A percentile compares a stretch with the other conserved stretches of the same genome.
Evolutionary conservation across 305 asterid species (phyloP).

Genomic region (Fraxinus velutina): DNA sequence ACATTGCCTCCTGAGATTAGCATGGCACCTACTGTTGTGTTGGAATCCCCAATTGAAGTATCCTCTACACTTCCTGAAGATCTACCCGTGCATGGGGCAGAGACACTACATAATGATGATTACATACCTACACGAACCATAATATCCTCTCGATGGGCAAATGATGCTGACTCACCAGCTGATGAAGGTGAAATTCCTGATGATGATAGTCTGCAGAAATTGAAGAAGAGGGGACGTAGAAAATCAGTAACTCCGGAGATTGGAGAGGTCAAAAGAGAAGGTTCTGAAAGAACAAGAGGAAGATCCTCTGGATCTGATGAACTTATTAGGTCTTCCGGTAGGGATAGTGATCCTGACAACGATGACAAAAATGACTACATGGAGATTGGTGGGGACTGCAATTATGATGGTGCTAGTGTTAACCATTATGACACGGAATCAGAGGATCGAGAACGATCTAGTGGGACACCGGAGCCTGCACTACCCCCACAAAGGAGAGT

Average conservation of each 20-base stretch:
- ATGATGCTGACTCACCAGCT: conserved; percentile 62
- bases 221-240: conserved; percentile 33
- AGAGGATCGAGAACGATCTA: conserved; percentile 46
- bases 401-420: conserved; percentile 34
- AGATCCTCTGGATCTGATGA: conserved; percentile 57
- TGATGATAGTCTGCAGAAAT: conserved; percentile 37
- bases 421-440: conserved; percentile 52
- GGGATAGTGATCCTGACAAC: conserved; percentile 48
- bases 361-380: conserved; percentile 42
- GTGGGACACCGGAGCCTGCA: conserved; percentile 43
- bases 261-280: conserved; percentile 50
- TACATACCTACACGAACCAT: conserved; percentile 44
- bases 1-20: conserved; percentile 30
- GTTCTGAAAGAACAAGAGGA: conserved; percentile 42
- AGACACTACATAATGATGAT: conserved; percentile 41
- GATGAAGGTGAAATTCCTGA: conserved; percentile 74
- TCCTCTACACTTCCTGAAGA: conserved; percentile 32
- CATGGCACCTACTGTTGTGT: conserved; percentile 21
- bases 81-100: conserved; percentile 25
- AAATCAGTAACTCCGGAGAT: conserved; percentile 49
- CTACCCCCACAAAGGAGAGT: conserved; percentile 55
- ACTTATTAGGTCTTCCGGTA: conserved; percentile 54
- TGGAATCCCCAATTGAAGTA: conserved; percentile 32
- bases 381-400: conserved; percentile 46
- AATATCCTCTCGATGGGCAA: conserved; percentile 85